Base-by-base conservation (phyloP, 1,284 basidiomycete genomes). In the Leccinum olivaceoglutinosum region DNA sequence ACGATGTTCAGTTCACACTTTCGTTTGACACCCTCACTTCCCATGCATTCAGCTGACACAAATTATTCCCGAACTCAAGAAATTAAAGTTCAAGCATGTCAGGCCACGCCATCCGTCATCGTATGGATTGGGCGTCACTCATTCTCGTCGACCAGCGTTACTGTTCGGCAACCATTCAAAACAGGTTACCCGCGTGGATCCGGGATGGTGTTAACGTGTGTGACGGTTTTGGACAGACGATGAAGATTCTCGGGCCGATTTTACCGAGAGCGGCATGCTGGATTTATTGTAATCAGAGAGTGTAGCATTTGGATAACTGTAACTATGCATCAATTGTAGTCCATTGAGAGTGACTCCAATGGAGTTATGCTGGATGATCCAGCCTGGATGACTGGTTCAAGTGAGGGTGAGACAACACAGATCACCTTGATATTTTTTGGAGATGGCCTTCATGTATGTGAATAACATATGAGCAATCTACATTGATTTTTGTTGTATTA, bases 31-130 rank as follows among this genome's bases (percentile, higher is more conserved):
- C 25, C 25, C 25, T 29, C 25, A 29, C 25, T 25, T 25, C 21
- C 21, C 21, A 2, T 25, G 21, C 21, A 25, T 25, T 2, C 96
- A 99, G 72, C 85, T 99, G 3, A 84, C 93, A 1, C 96, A 99
- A 74, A 85, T 98, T 12, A 82, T 96, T 11, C 86, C 90, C 5
- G 97, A 99, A 75, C 80, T 98, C 8, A 82, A 82, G 46, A 93
- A 89, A 71, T 86, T 93, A 4, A 81, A 80, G 9, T 80, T 85
- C 64, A 71, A 74, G 34, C 70, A 63, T 41, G 34, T 70, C 53
- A 95, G 93, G 94, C 51, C 86, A 94, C 65, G 94, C 94, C 5
- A 96, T 96, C 64, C 85, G 94, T 44, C 94, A 96, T 74, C 83
- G 84, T 34, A 84, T 81, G 65, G 95, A 97, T 73, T 97, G 94